Evolutionary conservation across 345 rosid species (phyloP), one percentile per base, ranked within the genome.

Genomic region (Cardiospermum halicacabum): DNA sequence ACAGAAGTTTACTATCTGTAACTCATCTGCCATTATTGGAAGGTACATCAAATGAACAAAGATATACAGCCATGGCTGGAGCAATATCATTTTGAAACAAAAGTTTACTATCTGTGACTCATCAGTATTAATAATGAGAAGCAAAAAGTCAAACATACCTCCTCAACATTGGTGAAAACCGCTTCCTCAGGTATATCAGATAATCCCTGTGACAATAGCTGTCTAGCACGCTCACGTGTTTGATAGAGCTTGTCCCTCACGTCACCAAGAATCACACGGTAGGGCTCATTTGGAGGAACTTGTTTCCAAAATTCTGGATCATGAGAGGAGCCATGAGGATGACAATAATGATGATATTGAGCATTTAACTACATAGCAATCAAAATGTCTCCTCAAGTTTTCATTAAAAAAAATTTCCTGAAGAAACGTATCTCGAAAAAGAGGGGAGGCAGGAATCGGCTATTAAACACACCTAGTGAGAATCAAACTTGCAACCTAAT

Each of bases 221-320:
- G 88, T 27, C 88, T 88, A 64, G 86, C 65, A 62, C 85, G 88
- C 72, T 85, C 91, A 22, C 88, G 82, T 43, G 91, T 83, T 3
- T 77, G 71, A 71, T 85, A 85, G 64, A 85, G 60, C 75, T 81
- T 85, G 43, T 83, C 91, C 56, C 91, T 83, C 69, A 85, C 73
- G 5, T 85, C 86, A 51, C 91, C 91, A 34, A 85, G 84, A 72
- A 85, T 72, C 37, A 85, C 91, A 62, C 91, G 85, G 39, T 85
- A 85, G 24, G 91, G 91, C 64, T 85, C 91, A 55, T 19, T 83
- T 49, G 84, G 68, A 34, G 88, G 85, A 32, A 83, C 42, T 68
- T 79, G 79, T 43, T 85, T 83, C 91, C 99, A 91, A 56, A 94
- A 94, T 64, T 94, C 96, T 94, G 84, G 64, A 70, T 24, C 62